Conservation (phyloP, 139 green algal genomes). For the Medakamo hakoo region DNA sequence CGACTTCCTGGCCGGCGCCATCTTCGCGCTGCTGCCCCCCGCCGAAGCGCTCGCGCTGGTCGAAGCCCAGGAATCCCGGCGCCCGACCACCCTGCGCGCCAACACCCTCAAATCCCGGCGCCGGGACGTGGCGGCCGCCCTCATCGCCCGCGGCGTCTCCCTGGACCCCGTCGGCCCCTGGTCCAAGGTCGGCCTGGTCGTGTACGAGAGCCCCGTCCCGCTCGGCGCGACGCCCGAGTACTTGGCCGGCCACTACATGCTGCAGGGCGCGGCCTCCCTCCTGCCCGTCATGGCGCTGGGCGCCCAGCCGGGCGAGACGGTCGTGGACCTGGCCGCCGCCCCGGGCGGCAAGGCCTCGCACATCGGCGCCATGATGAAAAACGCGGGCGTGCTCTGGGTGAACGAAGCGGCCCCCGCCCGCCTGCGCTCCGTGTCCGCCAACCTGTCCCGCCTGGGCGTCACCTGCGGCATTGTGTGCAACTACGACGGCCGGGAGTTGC, state of each 20-base stretch:
- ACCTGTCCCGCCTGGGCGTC: conserved; percentile 91
- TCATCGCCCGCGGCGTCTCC: conserved; percentile 94
- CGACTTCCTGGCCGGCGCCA: conserved; percentile 72
- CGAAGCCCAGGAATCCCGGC: conserved; percentile 56
- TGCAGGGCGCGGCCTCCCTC: conserved; percentile 90
- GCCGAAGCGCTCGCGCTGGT: conserved; percentile 67
- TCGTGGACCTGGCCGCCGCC: conserved; percentile 94
- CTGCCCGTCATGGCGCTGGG: conserved; percentile 94
- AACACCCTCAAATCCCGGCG: conserved; percentile 91
- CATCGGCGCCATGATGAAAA: conserved; percentile 84
- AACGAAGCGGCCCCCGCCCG: conserved; percentile 91
- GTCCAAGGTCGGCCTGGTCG: conserved; percentile 63
- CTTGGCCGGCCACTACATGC: conserved; percentile 99
- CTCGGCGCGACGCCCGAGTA: conserved; percentile 99
- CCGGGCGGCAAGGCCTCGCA: conserved; percentile 98
- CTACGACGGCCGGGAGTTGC: conserved; percentile 80
- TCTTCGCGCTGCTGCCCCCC: conserved; percentile 53
- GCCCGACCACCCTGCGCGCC: conserved; percentile 57
- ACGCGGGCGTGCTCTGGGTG: conserved; percentile 85
- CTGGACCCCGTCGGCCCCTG: conserved; percentile 95
- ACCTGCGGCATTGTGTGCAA: conserved; percentile 63
- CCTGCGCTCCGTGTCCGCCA: conserved; percentile 78
- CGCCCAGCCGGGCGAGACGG: conserved; percentile 65
- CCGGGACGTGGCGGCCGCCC: conserved; percentile 76
- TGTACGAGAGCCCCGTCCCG: conserved; percentile 79